Evolutionary conservation across 1,139 yeast species (phyloP), one percentile per base, ranked within the genome.

Genomic region (Chernovozyma aurita): DNA sequence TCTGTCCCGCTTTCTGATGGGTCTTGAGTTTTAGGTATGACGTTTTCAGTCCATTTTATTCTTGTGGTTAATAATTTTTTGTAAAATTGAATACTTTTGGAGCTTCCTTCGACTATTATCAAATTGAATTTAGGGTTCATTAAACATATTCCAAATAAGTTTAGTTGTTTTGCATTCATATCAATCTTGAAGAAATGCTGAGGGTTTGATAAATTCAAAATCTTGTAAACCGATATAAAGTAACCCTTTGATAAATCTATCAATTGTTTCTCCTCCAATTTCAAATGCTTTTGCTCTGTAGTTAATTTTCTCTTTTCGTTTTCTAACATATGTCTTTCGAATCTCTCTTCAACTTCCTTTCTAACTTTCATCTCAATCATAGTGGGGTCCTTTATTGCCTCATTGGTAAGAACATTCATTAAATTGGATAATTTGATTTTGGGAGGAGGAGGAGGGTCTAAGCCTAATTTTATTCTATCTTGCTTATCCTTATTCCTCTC

Each of bases 321-420:
- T 24, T 59, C 71, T 27, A 62, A 61, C 44, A 76, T 66, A 57
- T 92, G 99, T 32, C 63, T 61, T n/a, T 61, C 48, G 24, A 64
- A 63, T 20, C 99, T 66, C 31, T 76, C 74, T 29, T 73, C 79
- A 8, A 87, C 84, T 43, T 90, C 94, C 28, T 65, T 59, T 33
- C 76, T 67, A 0, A 94, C 97, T 38, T 70, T 60, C 55, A 70
- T 68, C 52, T 92, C 98, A 47, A 90, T 81, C 4, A 78, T 78
- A 0, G 98, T 92, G 0, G 98, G 98, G 52, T 92, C 95, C 42
- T 74, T 71, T 32, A 88, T 82, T n/a, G 94, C 86, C 42, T 85
- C 95, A 50, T 86, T 81, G 3, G 96, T 85, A 33, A 83, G 66
- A 0, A 87, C 95, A 46, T 76, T 82, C 88, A 86, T 85, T 55